Conservation (phyloP, 306 rosid species). For the Trichosanthes truncata region DNA sequence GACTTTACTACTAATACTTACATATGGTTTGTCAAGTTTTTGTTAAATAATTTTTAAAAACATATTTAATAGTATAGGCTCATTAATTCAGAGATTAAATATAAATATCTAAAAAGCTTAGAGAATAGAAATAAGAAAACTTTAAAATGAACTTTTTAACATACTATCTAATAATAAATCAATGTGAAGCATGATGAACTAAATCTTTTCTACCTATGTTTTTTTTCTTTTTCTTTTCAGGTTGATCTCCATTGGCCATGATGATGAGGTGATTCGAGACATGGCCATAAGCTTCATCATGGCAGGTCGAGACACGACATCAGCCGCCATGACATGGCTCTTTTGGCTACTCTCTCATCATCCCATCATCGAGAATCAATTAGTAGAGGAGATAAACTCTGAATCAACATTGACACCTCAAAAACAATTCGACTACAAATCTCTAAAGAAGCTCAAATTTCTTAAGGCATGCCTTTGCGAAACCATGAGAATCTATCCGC, state of each 20-base stretch:
- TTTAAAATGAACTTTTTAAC: background rate
- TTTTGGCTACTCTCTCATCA: conserved; percentile 61
- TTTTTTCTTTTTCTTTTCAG: too few relatives aligned
- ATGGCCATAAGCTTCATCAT: conserved; percentile 74
- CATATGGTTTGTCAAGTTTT: too few relatives aligned
- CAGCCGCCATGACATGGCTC: conserved; percentile 90
- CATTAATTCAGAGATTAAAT: too few relatives aligned
- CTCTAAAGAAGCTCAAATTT: conserved; percentile 33
- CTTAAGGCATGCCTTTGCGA: conserved; percentile 71
- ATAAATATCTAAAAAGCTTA: too few relatives aligned
- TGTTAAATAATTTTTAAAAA: too few relatives aligned
- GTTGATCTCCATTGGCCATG: conserved; percentile 35
- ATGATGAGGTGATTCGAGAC: conserved; percentile 54
- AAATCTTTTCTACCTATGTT: background rate
- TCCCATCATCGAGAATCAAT: conserved; percentile 20
- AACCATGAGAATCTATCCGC: conserved; percentile 83
- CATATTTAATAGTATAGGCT: too few relatives aligned
- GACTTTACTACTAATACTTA: background rate
- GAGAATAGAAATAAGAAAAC: too few relatives aligned
- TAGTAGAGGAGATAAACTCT: conserved; percentile 38
- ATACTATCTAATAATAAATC: too few relatives aligned
- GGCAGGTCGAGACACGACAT: conserved; percentile 93
- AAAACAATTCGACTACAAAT: conserved; percentile 25
- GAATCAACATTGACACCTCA: background rate
- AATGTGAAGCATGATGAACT: too few relatives aligned